Evolutionary conservation across 1,284 basidiomycete genomes (phyloP), one percentile per base, ranked within the genome.

Genomic region (Pseudozyma sp.): DNA sequence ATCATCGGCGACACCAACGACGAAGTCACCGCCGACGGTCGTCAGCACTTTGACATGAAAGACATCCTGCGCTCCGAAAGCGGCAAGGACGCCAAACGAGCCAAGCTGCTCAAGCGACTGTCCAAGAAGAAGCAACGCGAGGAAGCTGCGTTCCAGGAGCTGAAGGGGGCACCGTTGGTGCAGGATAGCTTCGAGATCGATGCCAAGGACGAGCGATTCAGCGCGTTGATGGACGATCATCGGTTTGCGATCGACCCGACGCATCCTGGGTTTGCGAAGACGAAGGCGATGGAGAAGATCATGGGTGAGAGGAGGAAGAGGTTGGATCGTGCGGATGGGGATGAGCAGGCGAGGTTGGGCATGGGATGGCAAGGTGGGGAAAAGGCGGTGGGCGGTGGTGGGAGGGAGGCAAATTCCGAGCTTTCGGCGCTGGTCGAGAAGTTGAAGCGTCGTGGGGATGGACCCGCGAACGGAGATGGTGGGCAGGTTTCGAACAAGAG

Each of bases 201-300:
- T 82, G 90, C 94, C 60, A 89, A 90, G 77, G 97, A 99, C 81
- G 89, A 91, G 5, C 90, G 97, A 31, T 99, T 99, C 88, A 89
- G 89, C 75, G 91, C 89, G 10, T 82, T 98, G 49, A 91, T 94
- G 82, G 92, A 97, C 74, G 92, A 99, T 81, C 90, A 94, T 79
- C 89, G 90, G 46, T 99, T 93, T 81, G 95, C 96, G 0, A 94
- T 99, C 77, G 97, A 99, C 84, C 96, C 97, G 19, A 93, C 90
- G 50, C 93, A 98, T 86, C 94, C 96, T 14, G 75, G 78, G 34
- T 83, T 83, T 52, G 65, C 80, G 29, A 79, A 82, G 76, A 84
- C 82, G 7, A 75, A 81, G 43, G 80, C 68, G 42, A 84, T 83
- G 81, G 54, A 79, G 59, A 68, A 71, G 67, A 75, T 83, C 29